Base-by-base conservation (phyloP, 23 red algal genomes). In the Gracilariopsis chorda region DNA sequence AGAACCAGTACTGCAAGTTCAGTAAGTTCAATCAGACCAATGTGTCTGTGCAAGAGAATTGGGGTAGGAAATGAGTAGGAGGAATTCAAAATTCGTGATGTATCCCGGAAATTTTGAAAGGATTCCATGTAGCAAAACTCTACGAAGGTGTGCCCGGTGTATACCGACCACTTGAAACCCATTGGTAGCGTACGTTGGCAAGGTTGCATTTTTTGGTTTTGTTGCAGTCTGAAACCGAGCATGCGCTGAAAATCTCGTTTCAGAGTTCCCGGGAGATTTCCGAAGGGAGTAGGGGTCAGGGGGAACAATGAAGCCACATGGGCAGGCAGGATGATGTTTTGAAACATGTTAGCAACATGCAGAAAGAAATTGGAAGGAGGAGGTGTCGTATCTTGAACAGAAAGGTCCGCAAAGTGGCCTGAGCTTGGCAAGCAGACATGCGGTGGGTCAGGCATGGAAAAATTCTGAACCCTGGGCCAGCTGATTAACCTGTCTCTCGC, bases 301-400 rank as follows among this genome's bases (percentile, higher is more conserved):
- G 45, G 77, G 51, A 81, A 81, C 10, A 81, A 52, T 32, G 4
- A 5, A 28, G 51, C 11, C 13, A 81, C n/a, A 1, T 28, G 32
- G 2, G 23, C 12, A 20, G 77, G 48, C 19, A 81, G 77, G 17
- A n/a, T 45, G 4, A 81, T 81, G 52, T 56, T 81, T 45, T 81
- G 77, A 39, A 81, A 81, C 45, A 81, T 81, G 29, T 81, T 81
- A 20, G 12, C 77, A 3, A n/a, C n/a, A 81, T 56, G 43, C 59
- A 45, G 28, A 81, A 47, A 28, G 55, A 81, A 25, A 58, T 58
- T 19, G 53, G n/a, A 19, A 58, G 5, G 53, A 58, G 16, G 7
- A 19, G 28, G 53, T 5, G 53, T 19, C 3, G 19, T 57, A 56
- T 6, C 53, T 58, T 58, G n/a, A n/a, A n/a, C n/a, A n/a, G n/a